These are phyloP conservation scores for Mortierella sp. DNA, from an alignment of 371 early-diverging fungal species.

Conservation along the genomic window DNA sequence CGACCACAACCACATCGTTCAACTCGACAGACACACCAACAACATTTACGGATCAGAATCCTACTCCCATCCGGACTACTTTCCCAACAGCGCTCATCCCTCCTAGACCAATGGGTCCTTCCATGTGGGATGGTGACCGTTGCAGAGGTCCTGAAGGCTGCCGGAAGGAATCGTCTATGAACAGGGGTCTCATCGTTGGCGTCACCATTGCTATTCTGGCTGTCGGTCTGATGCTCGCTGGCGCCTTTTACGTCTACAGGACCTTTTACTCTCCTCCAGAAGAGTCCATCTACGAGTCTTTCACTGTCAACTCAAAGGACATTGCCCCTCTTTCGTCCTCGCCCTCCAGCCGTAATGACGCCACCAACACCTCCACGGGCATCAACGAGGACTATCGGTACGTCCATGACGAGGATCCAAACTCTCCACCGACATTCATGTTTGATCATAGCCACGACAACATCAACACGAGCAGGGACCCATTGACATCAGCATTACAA, in stretches of 20 bases:
- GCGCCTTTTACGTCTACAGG: constrained; percentile 22
- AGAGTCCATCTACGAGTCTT: constrained; percentile 1
- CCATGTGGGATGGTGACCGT: background rate
- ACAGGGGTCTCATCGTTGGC: constrained; percentile 6
- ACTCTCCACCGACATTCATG: constrained; percentile 18
- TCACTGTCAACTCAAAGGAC: background rate
- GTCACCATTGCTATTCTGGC: constrained; percentile 16
- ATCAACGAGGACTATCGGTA: constrained; percentile 10
- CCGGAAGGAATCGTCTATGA: background rate
- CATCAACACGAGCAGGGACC: constrained; percentile 24
- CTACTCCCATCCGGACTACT: constrained; percentile 8
- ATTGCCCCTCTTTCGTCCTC: background rate
- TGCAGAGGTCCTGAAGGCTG: background rate
- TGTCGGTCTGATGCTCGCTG: constrained; percentile 11
- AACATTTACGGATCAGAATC: background rate
- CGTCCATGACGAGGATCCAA: constrained; percentile 14
- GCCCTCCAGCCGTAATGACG: background rate
- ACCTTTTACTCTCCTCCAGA: constrained; percentile 13
- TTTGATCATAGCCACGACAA: constrained; percentile 28
- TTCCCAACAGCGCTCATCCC: constrained; percentile 27
- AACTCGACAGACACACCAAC: background rate
- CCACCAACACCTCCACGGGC: background rate
- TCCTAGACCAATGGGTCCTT: constrained; percentile 15
- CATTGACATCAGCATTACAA: constrained; percentile 3
- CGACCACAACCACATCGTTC: background rate